These are phyloP conservation scores for Pseudopithomyces chartarum DNA, from an alignment of 2,329 filamentous ascomycete species.

Conservation along the genomic window DNA sequence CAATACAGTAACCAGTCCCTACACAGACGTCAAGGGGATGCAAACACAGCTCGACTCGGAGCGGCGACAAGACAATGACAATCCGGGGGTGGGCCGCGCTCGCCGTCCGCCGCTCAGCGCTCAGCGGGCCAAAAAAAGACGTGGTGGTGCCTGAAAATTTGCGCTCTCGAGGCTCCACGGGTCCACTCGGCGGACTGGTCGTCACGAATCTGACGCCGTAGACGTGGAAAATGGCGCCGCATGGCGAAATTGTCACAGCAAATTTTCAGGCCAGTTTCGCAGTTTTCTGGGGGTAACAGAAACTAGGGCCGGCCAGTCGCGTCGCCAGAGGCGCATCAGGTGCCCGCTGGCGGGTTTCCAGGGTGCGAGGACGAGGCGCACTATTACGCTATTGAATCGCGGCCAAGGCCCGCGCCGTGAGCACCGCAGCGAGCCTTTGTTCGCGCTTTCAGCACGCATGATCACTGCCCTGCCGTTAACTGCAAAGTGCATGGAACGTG, in stretches of 20 bases:
- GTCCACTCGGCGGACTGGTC: neutral
- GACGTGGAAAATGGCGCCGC: slow-evolving; percentile 6
- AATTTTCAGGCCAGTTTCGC: slow-evolving; percentile 16
- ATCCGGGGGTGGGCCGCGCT: slow-evolving; percentile 1
- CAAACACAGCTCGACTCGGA: no score
- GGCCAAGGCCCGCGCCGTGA: slow-evolving; percentile 20
- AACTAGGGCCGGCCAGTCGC: slow-evolving; percentile 23
- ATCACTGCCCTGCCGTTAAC: slow-evolving; percentile 48
- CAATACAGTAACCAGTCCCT: no score
- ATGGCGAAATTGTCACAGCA: slow-evolving; percentile 27
- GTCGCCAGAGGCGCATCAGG: slow-evolving; percentile 22
- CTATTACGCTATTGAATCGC: slow-evolving; percentile 38
- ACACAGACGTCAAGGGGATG: no score
- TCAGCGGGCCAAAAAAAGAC: neutral
- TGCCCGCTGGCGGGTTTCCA: slow-evolving; percentile 12
- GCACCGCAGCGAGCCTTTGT: slow-evolving; percentile 24
- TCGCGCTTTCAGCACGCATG: slow-evolving; percentile 36
- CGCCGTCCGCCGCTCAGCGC: neutral
- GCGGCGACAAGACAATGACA: neutral
- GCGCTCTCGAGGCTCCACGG: neutral
- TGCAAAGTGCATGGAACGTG: slow-evolving; percentile 41
- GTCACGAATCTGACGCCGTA: slow-evolving; percentile 25
- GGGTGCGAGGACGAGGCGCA: slow-evolving; percentile 15
- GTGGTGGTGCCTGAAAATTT: neutral
- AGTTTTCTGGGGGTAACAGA: slow-evolving; percentile 18